Base-by-base conservation (phyloP, 129 eudicot genomes). In the Tanacetum coccineum region DNA sequence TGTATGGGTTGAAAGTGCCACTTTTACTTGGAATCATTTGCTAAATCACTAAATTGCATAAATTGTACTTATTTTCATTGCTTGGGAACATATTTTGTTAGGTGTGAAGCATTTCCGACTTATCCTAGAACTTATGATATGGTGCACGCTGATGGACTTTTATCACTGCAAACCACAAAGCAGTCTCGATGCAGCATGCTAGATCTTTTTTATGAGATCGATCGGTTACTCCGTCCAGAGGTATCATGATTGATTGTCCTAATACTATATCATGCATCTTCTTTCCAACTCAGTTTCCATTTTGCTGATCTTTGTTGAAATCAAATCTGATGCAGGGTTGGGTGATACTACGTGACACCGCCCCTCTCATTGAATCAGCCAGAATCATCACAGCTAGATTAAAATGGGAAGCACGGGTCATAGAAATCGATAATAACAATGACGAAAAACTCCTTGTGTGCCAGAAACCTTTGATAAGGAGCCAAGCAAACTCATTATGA, bases 51-150 rank as follows among this genome's bases (percentile, higher is more conserved):
- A 6, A 42, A 42, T 3, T 17, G 6, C 28, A 17, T n/a, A 9
- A 40, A 49, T 6, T 21, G 30, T 58, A 63, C 50, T 21, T 56
- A 19, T 59, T 26, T 40, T 25, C 10, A 59, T 56, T 15, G 44
- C 28, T n/a, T 30, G 40, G 49, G 20, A 18, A 21, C 48, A 20
- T 13, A 0, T 15, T n/a, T 42, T 74, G 66, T 62, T 67, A 93
- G 99, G 99, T 93, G 99, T 68, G 96, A 88, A 78, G 87, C 96
- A 51, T 93, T 93, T 74, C 99, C 99, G 64, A 76, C 92, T 13
- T 93, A 93, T 51, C 99, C 99, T 44, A 87, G 99, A 71, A 89
- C 87, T 73, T 93, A 93, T 51, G 99, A 93, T 67, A 76, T 93
- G 85, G 96, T 89, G 68, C 96, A 93, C 79, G 99, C 87, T 10